phyloP scores from a whole-genome alignment of 768 basidiomycete species.

The Candolleomyces eurysporus region DNA sequence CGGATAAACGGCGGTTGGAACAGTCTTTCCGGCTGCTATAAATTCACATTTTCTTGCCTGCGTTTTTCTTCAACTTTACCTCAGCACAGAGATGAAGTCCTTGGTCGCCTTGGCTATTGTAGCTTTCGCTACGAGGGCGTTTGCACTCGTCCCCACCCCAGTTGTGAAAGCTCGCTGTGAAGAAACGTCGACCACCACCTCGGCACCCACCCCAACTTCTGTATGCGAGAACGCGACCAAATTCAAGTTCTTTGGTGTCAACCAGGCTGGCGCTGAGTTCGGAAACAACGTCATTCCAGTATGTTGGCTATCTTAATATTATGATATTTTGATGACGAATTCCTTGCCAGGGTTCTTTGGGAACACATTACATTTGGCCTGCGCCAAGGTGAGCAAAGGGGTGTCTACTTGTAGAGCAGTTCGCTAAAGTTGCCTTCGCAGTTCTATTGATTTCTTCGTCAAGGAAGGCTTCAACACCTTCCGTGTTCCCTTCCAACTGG shows the following conservation, averaged over 20 bases:
- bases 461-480: conserved; percentile 58
- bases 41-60: background rate
- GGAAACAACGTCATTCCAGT: conserved; percentile 50
- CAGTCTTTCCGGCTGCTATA: background rate
- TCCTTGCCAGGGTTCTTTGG: conserved; percentile 30
- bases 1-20: background rate
- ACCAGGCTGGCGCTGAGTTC: conserved; percentile 63
- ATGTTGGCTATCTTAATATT: conserved; percentile 8
- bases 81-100: background rate
- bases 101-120: background rate
- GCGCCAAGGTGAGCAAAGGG: conserved; percentile 18
- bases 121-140: background rate
- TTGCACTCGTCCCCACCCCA: background rate
- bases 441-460: conserved; percentile 51
- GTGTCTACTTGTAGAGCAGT: background rate
- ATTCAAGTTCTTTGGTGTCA: conserved; percentile 64
- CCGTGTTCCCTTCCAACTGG: conserved; percentile 60
- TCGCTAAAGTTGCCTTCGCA: background rate
- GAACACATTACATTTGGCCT: conserved; percentile 52
- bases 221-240: conserved; percentile 11
- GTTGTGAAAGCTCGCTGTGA: conserved; percentile 1
- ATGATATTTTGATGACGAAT: too few species aligned
- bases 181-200: conserved; percentile 7
- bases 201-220: conserved; percentile 1
- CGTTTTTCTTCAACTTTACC: background rate